phyloP scores from a whole-genome alignment of 495 filamentous ascomycete species.

The Echria macrotheca region DNA sequence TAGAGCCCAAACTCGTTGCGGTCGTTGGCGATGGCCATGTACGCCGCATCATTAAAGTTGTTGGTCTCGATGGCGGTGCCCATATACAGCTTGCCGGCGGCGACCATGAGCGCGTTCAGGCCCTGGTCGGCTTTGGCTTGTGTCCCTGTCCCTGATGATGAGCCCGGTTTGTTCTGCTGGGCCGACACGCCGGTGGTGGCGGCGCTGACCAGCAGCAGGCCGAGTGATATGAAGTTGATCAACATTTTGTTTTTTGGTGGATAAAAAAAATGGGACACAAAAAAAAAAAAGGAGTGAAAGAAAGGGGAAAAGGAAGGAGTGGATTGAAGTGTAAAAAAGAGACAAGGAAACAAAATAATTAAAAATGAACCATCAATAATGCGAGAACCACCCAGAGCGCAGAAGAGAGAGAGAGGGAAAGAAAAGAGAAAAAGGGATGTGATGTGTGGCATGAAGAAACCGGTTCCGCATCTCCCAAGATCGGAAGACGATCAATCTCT shows the following conservation, averaged over 20 bases:
- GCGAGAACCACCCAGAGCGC: too few species aligned
- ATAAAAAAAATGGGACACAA: not conserved
- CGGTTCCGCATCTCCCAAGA: too few species aligned
- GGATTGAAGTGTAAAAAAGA: not conserved
- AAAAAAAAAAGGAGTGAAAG: not conserved
- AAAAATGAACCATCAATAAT: too few species aligned
- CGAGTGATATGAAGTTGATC: not conserved
- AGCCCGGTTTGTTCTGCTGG: not conserved
- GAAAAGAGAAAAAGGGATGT: too few species aligned
- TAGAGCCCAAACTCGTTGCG: slow-evolving; percentile 52
- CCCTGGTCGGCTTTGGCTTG: not conserved
- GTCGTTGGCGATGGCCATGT: slow-evolving; percentile 41
- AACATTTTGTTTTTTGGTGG: not conserved
- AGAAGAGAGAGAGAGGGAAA: too few species aligned
- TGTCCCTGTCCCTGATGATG: not conserved
- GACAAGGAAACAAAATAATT: not conserved
- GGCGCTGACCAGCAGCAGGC: not conserved
- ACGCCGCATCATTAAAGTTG: slow-evolving; percentile 41
- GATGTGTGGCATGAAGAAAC: too few species aligned
- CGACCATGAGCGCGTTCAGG: slow-evolving; percentile 23
- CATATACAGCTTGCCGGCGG: slow-evolving; percentile 26
- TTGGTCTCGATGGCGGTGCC: slow-evolving; percentile 28
- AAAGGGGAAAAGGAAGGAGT: not conserved
- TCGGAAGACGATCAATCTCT: too few species aligned
- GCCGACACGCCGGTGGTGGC: not conserved